A percentile compares a stretch with the other conserved stretches of the same genome.
These are phyloP conservation scores for Cryptococcus amylolentus DNA, from an alignment of 1,284 basidiomycete species.

Conservation along the genomic window DNA sequence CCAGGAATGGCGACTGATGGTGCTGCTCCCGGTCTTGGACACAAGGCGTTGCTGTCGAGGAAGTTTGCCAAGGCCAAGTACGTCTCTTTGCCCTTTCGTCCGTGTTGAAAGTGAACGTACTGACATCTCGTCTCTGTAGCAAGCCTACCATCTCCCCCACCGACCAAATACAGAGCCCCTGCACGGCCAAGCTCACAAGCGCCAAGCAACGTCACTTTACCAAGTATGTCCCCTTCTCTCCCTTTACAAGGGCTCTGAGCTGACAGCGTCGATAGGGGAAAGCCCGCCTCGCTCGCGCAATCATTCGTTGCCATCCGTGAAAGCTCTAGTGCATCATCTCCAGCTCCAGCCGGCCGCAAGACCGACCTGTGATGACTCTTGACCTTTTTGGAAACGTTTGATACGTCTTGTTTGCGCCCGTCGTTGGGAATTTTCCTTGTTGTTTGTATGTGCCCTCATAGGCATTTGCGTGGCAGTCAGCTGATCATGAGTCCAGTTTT, in stretches of 20 bases:
- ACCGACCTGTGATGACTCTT: conserved; percentile 9
- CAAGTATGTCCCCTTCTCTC: conserved; percentile 53
- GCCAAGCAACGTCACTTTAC: conserved; percentile 87
- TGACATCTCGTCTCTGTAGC: conserved; percentile 51
- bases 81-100: conserved; percentile 42
- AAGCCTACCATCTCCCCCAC: conserved; percentile 84
- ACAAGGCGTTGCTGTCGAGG: conserved; percentile 81
- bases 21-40: conserved; percentile 65
- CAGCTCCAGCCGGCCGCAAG: conserved; percentile 6
- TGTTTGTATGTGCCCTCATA: conserved; percentile 11
- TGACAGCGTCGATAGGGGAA: conserved; percentile 21
- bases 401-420: neutral
- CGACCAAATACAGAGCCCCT: conserved; percentile 86
- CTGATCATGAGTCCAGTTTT: too few species aligned
- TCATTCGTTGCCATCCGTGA: conserved; percentile 29
- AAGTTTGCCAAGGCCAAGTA: conserved; percentile 78
- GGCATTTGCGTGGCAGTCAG: too few species aligned
- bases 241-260: neutral
- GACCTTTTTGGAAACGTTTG: neutral
- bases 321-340: conserved; percentile 5
- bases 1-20: conserved; percentile 39
- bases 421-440: conserved; percentile 2
- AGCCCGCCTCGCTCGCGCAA: conserved; percentile 34
- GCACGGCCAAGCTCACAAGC: conserved; percentile 79
- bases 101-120: neutral